Evolutionary conservation across 148 eudicot genomes (phyloP).

Genomic region (Oxyria digyna): DNA sequence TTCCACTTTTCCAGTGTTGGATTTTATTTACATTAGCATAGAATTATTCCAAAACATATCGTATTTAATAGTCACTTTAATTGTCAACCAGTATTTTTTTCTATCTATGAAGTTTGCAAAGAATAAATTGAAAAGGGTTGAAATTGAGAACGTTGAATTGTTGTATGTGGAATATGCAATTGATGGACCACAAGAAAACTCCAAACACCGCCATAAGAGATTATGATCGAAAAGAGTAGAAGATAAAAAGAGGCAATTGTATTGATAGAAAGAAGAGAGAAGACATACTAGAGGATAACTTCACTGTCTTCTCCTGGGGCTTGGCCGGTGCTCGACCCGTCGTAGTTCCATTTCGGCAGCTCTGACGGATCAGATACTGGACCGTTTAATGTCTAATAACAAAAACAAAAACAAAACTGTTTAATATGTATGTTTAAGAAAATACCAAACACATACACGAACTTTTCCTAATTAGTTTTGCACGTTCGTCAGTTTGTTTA

Average conservation of each 20-base stretch:
- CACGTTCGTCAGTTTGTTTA: too few species aligned
- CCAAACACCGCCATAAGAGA: background rate
- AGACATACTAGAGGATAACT: constrained; percentile 40
- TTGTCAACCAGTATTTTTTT: too few species aligned
- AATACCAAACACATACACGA: background rate
- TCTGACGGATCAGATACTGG: constrained; percentile 23
- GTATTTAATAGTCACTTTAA: too few species aligned
- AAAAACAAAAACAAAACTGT: too few species aligned
- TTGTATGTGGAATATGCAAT: background rate
- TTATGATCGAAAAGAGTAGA: background rate
- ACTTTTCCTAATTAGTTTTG: too few species aligned
- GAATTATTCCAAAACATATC: too few species aligned
- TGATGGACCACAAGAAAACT: background rate
- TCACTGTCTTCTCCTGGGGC: constrained; percentile 48
- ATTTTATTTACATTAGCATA: too few species aligned
- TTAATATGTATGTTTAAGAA: too few species aligned
- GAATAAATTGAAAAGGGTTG: too few species aligned
- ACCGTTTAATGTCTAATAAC: constrained; percentile 32
- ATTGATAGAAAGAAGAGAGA: background rate
- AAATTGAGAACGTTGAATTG: background rate
- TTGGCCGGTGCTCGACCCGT: constrained; percentile 45
- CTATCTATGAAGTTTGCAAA: too few species aligned
- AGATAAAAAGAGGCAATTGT: background rate
- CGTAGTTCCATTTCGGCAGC: constrained; percentile 49
- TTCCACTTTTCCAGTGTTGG: too few species aligned